Evolutionary conservation across 1,284 basidiomycete genomes (phyloP).

Genomic region (Schizophyllum commune): DNA sequence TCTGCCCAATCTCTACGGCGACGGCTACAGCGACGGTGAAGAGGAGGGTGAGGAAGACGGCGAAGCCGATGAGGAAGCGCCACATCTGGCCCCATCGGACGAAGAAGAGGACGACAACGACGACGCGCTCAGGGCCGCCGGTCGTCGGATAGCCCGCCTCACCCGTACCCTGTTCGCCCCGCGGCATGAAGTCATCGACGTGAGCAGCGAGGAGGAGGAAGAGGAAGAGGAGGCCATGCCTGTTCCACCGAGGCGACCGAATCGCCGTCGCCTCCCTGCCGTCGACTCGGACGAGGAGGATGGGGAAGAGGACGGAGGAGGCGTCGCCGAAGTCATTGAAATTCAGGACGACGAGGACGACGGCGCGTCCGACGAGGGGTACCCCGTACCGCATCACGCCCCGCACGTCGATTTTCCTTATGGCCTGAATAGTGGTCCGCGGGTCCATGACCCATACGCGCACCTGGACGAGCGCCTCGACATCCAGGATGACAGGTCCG

Average conservation of each 20-base stretch:
- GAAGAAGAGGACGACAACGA: constrained; percentile 20
- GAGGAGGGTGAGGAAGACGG: constrained; percentile 25
- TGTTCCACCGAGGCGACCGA: neutral
- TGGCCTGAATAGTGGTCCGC: no score
- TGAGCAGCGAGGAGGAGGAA: constrained; percentile 15
- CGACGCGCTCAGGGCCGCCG: constrained; percentile 9
- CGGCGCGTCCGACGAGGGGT: neutral
- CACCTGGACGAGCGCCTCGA: no score
- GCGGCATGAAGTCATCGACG: constrained; percentile 10
- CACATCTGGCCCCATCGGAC: constrained; percentile 11
- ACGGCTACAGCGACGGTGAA: constrained; percentile 16
- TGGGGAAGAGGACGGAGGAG: constrained; percentile 5
- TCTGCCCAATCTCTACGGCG: no score
- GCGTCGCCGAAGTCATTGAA: constrained; percentile 10
- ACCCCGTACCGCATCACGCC: neutral
- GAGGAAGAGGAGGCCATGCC: constrained; percentile 26
- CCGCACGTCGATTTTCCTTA: no score
- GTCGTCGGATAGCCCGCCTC: no score
- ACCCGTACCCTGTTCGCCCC: no score
- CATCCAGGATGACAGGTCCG: no score
- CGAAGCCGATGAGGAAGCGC: constrained; percentile 13
- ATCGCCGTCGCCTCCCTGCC: constrained; percentile 39
- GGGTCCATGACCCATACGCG: no score
- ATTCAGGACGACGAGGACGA: constrained; percentile 3
- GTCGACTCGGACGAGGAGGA: constrained; percentile 34